Conservation (phyloP, 2,329 filamentous ascomycete genomes). For the Pseudogymnoascus sp. region DNA sequence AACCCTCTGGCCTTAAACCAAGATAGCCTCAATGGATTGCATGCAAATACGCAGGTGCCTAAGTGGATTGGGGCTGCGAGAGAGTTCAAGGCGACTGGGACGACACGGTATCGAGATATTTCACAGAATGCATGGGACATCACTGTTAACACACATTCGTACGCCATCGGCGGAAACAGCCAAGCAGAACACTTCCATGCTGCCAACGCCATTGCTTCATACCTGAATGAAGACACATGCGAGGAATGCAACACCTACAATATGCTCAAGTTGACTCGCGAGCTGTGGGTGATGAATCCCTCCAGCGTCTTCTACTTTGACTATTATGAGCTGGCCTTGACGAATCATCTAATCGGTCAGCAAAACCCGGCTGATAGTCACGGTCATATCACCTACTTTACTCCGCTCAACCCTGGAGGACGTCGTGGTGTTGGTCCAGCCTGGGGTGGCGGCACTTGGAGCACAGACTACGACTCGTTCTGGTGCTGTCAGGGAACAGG, state of each 20-base stretch:
- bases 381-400: constrained; percentile 46
- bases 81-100: constrained; percentile 41
- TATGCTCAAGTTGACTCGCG: constrained; percentile 46
- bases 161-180: constrained; percentile 46
- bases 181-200: constrained; percentile 43
- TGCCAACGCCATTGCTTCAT: constrained; percentile 37
- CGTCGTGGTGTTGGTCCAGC: constrained; percentile 41
- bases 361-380: constrained; percentile 37
- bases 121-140: constrained; percentile 42
- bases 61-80: constrained; percentile 44
- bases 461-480: constrained; percentile 43
- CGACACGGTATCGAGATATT: constrained; percentile 37
- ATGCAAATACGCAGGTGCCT: constrained; percentile 45
- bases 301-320: constrained; percentile 38
- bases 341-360: constrained; percentile 43
- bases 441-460: constrained; percentile 46
- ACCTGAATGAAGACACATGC: constrained; percentile 37
- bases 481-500: constrained; percentile 47
- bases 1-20: constrained; percentile 36
- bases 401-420: constrained; percentile 39
- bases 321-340: constrained; percentile 41
- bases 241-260: constrained; percentile 48
- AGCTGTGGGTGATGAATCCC: constrained; percentile 39
- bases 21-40: constrained; percentile 39
- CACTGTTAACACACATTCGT: constrained; percentile 38